Base-by-base conservation (phyloP, 345 rosid genomes). In the Cardamine occulta region DNA sequence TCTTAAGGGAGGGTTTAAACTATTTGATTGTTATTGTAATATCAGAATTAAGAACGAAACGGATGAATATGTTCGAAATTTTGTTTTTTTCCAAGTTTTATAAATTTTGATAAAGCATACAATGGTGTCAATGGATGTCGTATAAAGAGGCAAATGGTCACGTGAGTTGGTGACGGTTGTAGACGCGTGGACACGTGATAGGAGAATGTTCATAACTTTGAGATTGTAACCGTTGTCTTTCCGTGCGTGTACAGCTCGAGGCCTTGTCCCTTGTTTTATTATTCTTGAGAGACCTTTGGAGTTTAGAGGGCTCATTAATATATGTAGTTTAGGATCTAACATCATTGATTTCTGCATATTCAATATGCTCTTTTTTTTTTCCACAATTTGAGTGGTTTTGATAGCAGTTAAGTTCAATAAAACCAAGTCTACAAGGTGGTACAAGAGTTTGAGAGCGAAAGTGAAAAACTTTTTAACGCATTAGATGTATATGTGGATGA, bases 1-100 rank as follows among this genome's bases (percentile, higher is more conserved):
- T 69, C 6, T 44, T 54, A 14, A 42, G 14, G 32, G 24, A 49
- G 44, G 55, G 55, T 66, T 59, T 4, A 66, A 72, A 58, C 68
- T 58, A 6, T 71, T 71, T 64, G 19, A 11, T 34, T 37, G 11
- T 63, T 29, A 1, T 56, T 71, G 63, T 77, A 71, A 64, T 71
- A 63, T 42, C 4, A 53, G 12, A 21, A 39, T 21, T 34, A 4
- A 44, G 6, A 40, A 53, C 31, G 4, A 55, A 19, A 19, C 34
- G 2, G 11, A 23, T 17, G n/a, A 51, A 39, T 49, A 52, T 59
- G 29, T 69, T 70, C 9, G 40, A 23, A 54, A 24, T 76, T 69
- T 69, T 69, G 70, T 35, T 57, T 39, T 15, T 17, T 4, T 21
- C n/a, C 2, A 74, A 35, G 67, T 34, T 34, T 58, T 8, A 26